Base-by-base conservation (phyloP, 2,329 filamentous ascomycete species). In the Pyrenophora seminiperda region DNA sequence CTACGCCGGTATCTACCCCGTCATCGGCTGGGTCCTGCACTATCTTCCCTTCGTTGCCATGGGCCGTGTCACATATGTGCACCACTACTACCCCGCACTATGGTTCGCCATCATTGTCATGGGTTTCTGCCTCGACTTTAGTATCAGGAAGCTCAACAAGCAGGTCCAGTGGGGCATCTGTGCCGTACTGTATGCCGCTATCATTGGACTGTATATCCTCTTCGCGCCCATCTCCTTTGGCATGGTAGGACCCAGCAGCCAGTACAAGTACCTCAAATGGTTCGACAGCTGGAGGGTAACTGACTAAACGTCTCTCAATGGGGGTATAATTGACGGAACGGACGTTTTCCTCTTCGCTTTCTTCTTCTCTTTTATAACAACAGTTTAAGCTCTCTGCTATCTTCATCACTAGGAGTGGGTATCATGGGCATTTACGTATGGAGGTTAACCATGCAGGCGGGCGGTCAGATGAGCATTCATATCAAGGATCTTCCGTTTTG, bases 61-160 rank as follows among this genome's bases (percentile, higher is more conserved):
- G 95, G 94, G 91, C 9, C 90, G 94, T 81, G 94, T 99, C 54
- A 99, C 94, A 13, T 99, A 99, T 69, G 94, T 99, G 46, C 94
- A 99, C 75, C 94, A 99, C 79, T 99, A 99, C 81, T 99, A 97
- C 75, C 94, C 94, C 9, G 94, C 94, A 7, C 84, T 99, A 9
- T 99, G 97, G 80, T 99, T 97, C 73, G 92, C 94, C 65, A 96
- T 99, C 59, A 79, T 99, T 37, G 85, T 84, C 13, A 85, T 92
- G 55, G 93, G 92, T 45, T 99, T 99, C 81, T 83, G 91, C 61
- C 77, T 89, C 47, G 91, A 97, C 74, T 97, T 90, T 87, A 79
- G 87, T 56, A 84, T 91, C 38, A 82, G 86, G 59, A 86, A 83
- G 65, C 78, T 90, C 58, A 81, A 80, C 61, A 83, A 83, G 68